Percentiles rank a stretch among this genome's conserved stretches.
These are phyloP conservation scores for Cryptococcus hybrid DNA, from an alignment of 1,284 basidiomycete species.

Conservation along the genomic window DNA sequence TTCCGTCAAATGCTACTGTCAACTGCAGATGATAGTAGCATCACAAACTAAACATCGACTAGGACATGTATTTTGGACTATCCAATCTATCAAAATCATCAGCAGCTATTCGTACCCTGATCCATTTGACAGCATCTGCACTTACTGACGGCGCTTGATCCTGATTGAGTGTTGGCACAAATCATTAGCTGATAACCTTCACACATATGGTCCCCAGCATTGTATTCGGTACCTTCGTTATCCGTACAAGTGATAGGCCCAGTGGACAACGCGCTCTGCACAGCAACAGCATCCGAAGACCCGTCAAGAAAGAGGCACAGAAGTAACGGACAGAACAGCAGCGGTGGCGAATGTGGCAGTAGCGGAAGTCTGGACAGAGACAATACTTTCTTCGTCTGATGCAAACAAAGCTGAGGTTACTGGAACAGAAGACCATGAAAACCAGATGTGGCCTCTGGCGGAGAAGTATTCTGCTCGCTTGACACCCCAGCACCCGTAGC, in stretches of 20 bases:
- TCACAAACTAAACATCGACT: neutral
- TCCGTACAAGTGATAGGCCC: neutral
- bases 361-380: too few relatives aligned
- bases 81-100: neutral
- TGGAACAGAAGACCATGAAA: too few relatives aligned
- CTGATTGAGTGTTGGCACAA: slow-evolving; percentile 1
- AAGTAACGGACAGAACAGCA: neutral
- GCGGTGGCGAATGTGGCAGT: neutral
- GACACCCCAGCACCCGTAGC: neutral
- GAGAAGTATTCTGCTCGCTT: neutral
- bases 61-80: neutral
- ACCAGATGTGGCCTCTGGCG: neutral
- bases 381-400: too few relatives aligned
- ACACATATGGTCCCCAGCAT: neutral
- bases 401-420: too few relatives aligned
- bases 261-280: neutral
- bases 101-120: neutral
- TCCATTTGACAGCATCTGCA: neutral
- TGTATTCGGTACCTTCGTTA: neutral
- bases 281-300: neutral
- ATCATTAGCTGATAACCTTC: neutral
- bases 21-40: neutral
- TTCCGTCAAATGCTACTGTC: neutral
- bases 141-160: neutral
- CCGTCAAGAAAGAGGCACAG: too few relatives aligned